Evolutionary conservation across 495 filamentous ascomycete genomes (phyloP).

Genomic region (Evansstolkia leycettana): DNA sequence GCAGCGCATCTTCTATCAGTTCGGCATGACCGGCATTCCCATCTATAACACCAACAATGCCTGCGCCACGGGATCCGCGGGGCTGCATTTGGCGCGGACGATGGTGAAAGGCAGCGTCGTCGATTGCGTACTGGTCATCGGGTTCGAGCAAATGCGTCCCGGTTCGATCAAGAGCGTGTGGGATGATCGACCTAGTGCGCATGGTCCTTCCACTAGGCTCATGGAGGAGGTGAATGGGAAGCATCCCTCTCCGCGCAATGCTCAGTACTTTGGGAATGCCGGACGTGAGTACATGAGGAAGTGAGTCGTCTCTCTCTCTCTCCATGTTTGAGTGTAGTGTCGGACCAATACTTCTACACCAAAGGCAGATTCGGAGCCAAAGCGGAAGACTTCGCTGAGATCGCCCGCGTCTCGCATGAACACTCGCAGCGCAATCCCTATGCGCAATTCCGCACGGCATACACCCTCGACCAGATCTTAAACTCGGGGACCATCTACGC

Average conservation of each 20-base stretch:
- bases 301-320: slow-evolving; percentile 31
- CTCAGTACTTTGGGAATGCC: slow-evolving; percentile 94
- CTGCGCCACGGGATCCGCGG: slow-evolving; percentile 86
- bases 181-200: slow-evolving; percentile 68
- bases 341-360: slow-evolving; percentile 7
- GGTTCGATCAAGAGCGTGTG: slow-evolving; percentile 70
- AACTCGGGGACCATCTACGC: slow-evolving; percentile 66
- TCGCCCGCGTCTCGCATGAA: slow-evolving; percentile 82
- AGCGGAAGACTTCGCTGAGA: slow-evolving; percentile 85
- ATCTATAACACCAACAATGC: slow-evolving; percentile 99
- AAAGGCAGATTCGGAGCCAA: slow-evolving; percentile 60
- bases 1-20: slow-evolving; percentile 97
- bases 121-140: slow-evolving; percentile 80
- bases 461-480: slow-evolving; percentile 76
- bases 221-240: slow-evolving; percentile 72
- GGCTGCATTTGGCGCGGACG: slow-evolving; percentile 70
- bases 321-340: too few relatives aligned
- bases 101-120: slow-evolving; percentile 69
- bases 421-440: slow-evolving; percentile 91
- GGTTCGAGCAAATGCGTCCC: slow-evolving; percentile 96
- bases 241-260: slow-evolving; percentile 68
- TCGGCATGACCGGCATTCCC: slow-evolving; percentile 91
- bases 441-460: slow-evolving; percentile 88
- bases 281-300: slow-evolving; percentile 93
- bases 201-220: slow-evolving; percentile 56